phyloP scores from a whole-genome alignment of 257 asterid species.

The Scutellaria baicalensis region DNA sequence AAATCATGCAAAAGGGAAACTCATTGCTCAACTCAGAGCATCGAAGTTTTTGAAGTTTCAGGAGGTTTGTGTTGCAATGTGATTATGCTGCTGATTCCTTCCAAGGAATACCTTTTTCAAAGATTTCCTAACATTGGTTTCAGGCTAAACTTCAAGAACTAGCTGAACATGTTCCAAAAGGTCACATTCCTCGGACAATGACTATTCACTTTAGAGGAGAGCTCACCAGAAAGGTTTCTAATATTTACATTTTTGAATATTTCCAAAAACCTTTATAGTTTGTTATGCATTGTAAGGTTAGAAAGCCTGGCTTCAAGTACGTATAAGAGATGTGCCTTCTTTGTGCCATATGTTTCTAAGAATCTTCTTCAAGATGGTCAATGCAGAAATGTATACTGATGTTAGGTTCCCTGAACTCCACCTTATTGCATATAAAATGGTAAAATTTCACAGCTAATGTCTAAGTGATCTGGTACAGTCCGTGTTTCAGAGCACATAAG shows the following conservation, averaged over 20 bases:
- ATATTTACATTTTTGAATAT: background rate
- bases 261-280: background rate
- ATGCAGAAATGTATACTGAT: background rate
- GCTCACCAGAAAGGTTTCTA: conserved; percentile 83
- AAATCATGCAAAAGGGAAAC: conserved; percentile 77
- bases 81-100: conserved; percentile 1
- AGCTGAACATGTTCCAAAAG: conserved; percentile 97
- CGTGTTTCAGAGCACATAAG: background rate
- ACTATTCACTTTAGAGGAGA: conserved; percentile 97
- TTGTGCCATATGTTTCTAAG: background rate
- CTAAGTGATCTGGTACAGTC: background rate
- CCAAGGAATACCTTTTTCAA: background rate
- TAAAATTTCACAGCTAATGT: background rate
- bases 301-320: background rate
- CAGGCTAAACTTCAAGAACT: conserved; percentile 98
- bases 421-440: background rate
- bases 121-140: conserved; percentile 16
- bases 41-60: conserved; percentile 91
- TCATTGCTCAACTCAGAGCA: conserved; percentile 84
- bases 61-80: conserved; percentile 52
- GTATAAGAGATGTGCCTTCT: background rate
- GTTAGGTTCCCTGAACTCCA: background rate
- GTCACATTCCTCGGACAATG: conserved; percentile 93
- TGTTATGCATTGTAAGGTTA: background rate
- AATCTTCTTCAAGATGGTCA: background rate